A percentile compares a stretch with the other conserved stretches of the same genome.
phyloP scores from a whole-genome alignment of 805 yeast species.

The Candida nitratophila region DNA sequence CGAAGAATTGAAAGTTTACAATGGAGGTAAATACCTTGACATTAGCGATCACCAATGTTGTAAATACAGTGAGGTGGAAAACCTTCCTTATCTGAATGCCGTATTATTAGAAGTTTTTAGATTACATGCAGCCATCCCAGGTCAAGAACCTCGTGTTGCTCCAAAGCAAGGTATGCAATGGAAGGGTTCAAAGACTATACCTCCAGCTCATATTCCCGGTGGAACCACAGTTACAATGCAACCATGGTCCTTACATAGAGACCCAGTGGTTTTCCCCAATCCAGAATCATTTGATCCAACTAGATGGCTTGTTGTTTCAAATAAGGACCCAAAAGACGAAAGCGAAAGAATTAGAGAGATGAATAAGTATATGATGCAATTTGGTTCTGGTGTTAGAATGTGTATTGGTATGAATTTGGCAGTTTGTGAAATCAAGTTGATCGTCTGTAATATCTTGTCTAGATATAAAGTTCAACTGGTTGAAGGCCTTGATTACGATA shows the following conservation, averaged over 20 bases:
- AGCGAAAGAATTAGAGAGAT: constrained; percentile 33
- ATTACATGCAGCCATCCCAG: constrained; percentile 67
- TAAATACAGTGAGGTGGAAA: constrained; percentile 37
- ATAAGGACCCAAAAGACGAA: constrained; percentile 18
- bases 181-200: constrained; percentile 19
- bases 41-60: constrained; percentile 16
- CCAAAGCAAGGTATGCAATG: constrained; percentile 24
- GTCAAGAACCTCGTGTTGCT: constrained; percentile 58
- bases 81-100: constrained; percentile 52
- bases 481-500: constrained; percentile 18
- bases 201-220: constrained; percentile 33
- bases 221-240: constrained; percentile 56
- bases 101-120: constrained; percentile 55
- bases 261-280: constrained; percentile 38
- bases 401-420: constrained; percentile 70
- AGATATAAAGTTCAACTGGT: constrained; percentile 26
- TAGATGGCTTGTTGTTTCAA: constrained; percentile 45
- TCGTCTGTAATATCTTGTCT: constrained; percentile 47
- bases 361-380: constrained; percentile 53
- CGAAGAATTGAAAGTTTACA: constrained; percentile 32
- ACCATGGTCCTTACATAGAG: constrained; percentile 60
- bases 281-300: constrained; percentile 43
- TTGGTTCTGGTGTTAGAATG: constrained; percentile 71
- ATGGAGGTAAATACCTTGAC: constrained; percentile 14
- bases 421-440: constrained; percentile 54